Percentiles rank a stretch among this genome's conserved stretches.
phyloP scores from a whole-genome alignment of 2,329 filamentous ascomycete genomes.

The Triangularia setosa region DNA sequence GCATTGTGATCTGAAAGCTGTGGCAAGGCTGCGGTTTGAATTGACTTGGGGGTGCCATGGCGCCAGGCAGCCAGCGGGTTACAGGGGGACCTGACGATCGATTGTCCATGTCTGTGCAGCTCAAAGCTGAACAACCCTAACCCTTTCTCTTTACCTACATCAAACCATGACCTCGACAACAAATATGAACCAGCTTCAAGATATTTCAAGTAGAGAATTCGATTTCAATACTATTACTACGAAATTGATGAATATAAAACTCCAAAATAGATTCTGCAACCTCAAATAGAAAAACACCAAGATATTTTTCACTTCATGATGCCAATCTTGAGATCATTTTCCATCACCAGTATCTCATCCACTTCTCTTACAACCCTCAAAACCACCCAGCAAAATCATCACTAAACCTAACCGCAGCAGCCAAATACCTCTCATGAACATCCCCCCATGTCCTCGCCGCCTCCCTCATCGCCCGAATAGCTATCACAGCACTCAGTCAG shows the following conservation, averaged over 20 bases:
- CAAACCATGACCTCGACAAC: background rate
- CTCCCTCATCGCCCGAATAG: conserved; percentile 69
- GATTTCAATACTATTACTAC: background rate
- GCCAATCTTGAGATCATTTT: background rate
- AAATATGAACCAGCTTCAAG: background rate
- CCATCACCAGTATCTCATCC: background rate
- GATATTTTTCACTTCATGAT: background rate
- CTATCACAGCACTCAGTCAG: conserved; percentile 34
- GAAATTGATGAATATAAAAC: too few species aligned
- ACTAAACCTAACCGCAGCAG: conserved; percentile 66
- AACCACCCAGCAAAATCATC: conserved; percentile 70
- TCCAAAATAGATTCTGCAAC: background rate
- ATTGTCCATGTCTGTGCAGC: background rate
- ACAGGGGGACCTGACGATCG: background rate
- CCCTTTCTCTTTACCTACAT: background rate
- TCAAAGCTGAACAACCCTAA: background rate
- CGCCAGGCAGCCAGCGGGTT: background rate
- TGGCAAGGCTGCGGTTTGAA: background rate
- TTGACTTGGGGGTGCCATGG: background rate
- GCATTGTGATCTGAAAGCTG: background rate
- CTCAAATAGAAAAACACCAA: background rate
- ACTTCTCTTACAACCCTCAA: background rate
- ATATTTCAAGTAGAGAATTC: background rate
- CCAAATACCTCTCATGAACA: conserved; percentile 60
- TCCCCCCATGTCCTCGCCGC: conserved; percentile 73